A percentile compares a stretch with the other conserved stretches of the same genome.
Evolutionary conservation across 257 asterid genomes (phyloP).

Genomic region (Phtheirospermum japonicum): DNA sequence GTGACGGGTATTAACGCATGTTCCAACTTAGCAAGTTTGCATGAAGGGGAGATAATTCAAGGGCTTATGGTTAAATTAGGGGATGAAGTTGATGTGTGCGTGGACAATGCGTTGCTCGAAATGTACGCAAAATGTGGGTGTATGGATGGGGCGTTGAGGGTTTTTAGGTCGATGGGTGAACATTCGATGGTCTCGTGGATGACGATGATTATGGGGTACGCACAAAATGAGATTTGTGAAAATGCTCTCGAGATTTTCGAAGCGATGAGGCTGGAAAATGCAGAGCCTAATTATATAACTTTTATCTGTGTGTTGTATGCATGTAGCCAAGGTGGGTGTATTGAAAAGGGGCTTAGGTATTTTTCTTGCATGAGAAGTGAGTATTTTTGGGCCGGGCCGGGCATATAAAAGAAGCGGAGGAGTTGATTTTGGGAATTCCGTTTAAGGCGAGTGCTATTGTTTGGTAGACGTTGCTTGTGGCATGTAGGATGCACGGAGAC

Average conservation of each 20-base stretch:
- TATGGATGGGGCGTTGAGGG: constrained; percentile 52
- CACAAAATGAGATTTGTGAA: constrained; percentile 55
- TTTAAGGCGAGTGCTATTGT: no score
- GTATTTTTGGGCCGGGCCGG: no score
- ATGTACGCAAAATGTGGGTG: constrained; percentile 70
- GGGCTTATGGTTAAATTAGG: no score
- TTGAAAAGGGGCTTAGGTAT: no score
- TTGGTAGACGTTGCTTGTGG: constrained; percentile 85
- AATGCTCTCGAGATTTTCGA: constrained; percentile 57
- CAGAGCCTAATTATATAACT: constrained; percentile 53
- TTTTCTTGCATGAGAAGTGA: no score
- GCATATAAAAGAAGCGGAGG: no score
- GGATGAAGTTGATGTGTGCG: constrained; percentile 53
- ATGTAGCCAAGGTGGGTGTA: no score
- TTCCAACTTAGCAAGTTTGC: constrained; percentile 53
- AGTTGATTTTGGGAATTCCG: constrained; percentile 47
- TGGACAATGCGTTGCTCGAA: constrained; percentile 67
- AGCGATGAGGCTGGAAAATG: constrained; percentile 47
- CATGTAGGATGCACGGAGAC: constrained; percentile 62
- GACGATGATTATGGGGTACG: constrained; percentile 71
- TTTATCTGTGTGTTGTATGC: constrained; percentile 48
- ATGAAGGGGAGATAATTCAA: constrained; percentile 62
- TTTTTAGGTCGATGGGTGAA: constrained; percentile 51
- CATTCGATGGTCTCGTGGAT: constrained; percentile 71
- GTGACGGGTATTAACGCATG: constrained; percentile 62